Base-by-base conservation (phyloP, 1,139 yeast species). In the Debaryomycetaceae sp. region DNA sequence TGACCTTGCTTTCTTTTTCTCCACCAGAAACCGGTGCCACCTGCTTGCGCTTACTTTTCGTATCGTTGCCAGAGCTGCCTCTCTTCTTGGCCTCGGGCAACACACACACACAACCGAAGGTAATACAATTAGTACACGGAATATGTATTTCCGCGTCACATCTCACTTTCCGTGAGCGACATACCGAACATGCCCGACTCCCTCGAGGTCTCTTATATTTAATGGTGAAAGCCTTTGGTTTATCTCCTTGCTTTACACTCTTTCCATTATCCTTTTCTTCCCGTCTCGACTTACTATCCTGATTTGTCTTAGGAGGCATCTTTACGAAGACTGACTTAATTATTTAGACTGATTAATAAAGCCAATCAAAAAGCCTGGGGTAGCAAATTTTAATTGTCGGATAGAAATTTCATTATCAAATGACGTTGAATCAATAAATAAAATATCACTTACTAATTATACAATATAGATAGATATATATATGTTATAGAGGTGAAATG, bases 121-220 rank as follows among this genome's bases (percentile, higher is more conserved):
- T 86, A 41, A 83, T 76, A 59, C 91, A 84, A 60, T 84, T 84
- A 29, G 90, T 83, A 58, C 91, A 84, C 3, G 91, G 91, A 54
- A 83, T 81, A 55, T 83, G 87, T 42, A 81, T 80, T 48, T 75
- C 79, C 5, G 81, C 81, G 69, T 83, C 71, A 80, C 90, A 83
- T 33, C 91, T 72, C 13, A 84, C 91, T 58, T 84, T 84, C 37
- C 91, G 65, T n/a, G 84, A 75, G 45, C 87, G 81, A 60, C 91
- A 84, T 11, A 75, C 75, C 11, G 73, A 69, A 53, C 83, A 79
- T 1, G 83, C 84, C 43, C 80, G 58, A 6, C 75, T 63, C 2
- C 83, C 80, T 47, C 83, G 59, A 20, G 80, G 76, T 33, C 82
- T 59, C 52, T 76, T 76, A 53, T 74, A 75, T 52, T 72, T 73